phyloP scores from a whole-genome alignment of 176 grass and related monocot species.

The Aegilops tauschii region DNA sequence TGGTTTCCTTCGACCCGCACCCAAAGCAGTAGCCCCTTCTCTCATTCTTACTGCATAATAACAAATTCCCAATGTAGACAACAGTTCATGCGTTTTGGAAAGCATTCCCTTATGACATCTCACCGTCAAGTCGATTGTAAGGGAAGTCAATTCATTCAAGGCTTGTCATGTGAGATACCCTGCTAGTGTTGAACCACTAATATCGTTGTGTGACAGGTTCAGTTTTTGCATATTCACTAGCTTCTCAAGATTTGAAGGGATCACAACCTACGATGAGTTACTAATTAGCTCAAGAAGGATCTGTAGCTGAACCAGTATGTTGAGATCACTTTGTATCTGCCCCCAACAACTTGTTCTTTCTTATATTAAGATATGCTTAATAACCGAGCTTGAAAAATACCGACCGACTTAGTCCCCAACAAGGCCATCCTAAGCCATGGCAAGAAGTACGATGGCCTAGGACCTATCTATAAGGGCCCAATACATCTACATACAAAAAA shows the following conservation, averaged over 20 bases:
- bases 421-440: too few relatives aligned
- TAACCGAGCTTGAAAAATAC: slow-evolving; percentile 27
- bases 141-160: slow-evolving; percentile 82
- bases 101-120: slow-evolving; percentile 53
- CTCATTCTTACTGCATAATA: not conserved
- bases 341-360: slow-evolving; percentile 58
- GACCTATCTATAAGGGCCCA: too few relatives aligned
- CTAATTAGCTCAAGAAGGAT: slow-evolving; percentile 80
- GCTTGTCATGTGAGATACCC: slow-evolving; percentile 56
- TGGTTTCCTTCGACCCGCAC: slow-evolving; percentile 51
- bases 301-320: slow-evolving; percentile 41
- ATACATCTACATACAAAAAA: too few relatives aligned
- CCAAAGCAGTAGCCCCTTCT: too few relatives aligned
- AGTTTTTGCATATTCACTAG: slow-evolving; percentile 45
- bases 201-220: slow-evolving; percentile 75
- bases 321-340: slow-evolving; percentile 47
- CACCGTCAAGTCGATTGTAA: slow-evolving; percentile 64
- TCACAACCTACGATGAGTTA: slow-evolving; percentile 57
- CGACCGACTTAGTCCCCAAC: slow-evolving; percentile 29
- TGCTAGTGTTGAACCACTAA: slow-evolving; percentile 55
- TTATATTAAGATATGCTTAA: slow-evolving; percentile 60
- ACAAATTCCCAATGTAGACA: slow-evolving; percentile 55
- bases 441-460: too few relatives aligned
- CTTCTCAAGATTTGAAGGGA: slow-evolving; percentile 64
- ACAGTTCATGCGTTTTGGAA: slow-evolving; percentile 40